Percentiles rank a stretch among this genome's conserved stretches.
These are phyloP conservation scores for Begonia peltatifolia DNA, from an alignment of 306 rosid species.

Conservation along the genomic window DNA sequence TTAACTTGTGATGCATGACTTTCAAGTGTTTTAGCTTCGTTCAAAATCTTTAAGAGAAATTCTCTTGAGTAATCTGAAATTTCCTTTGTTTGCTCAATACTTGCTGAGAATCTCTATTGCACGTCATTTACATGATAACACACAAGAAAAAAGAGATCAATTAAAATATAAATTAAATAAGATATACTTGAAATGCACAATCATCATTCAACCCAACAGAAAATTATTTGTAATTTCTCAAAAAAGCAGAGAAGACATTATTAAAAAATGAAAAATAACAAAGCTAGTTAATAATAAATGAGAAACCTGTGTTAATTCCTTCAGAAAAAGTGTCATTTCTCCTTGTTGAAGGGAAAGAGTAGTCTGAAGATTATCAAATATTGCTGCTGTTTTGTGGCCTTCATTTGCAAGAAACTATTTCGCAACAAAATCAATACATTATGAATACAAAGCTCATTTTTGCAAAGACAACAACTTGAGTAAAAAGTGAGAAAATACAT, in stretches of 20 bases:
- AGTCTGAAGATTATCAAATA: slow-evolving; percentile 56
- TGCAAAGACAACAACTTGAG: not conserved
- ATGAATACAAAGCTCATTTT: not conserved
- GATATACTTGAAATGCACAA: not conserved
- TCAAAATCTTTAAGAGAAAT: slow-evolving; percentile 42
- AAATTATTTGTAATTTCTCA: no score
- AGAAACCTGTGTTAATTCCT: slow-evolving; percentile 58
- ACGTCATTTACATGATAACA: slow-evolving; percentile 12
- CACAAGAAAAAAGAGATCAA: not conserved
- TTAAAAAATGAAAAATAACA: no score
- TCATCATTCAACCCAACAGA: no score
- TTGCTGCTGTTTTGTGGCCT: slow-evolving; percentile 33
- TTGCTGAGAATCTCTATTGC: slow-evolving; percentile 44
- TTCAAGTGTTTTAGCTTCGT: slow-evolving; percentile 57
- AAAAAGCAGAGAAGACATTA: no score
- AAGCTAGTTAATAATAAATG: no score
- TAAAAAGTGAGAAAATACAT: not conserved
- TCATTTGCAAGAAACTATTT: slow-evolving; percentile 64
- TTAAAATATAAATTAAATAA: not conserved
- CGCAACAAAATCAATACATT: slow-evolving; percentile 4
- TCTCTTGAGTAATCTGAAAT: slow-evolving; percentile 64
- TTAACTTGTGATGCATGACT: slow-evolving; percentile 34
- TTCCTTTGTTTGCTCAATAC: slow-evolving; percentile 45
- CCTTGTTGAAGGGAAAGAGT: slow-evolving; percentile 60
- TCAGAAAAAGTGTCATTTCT: slow-evolving; percentile 48